Evolutionary conservation across 257 asterid species (phyloP).

Genomic region (Hygrophila difformis): DNA sequence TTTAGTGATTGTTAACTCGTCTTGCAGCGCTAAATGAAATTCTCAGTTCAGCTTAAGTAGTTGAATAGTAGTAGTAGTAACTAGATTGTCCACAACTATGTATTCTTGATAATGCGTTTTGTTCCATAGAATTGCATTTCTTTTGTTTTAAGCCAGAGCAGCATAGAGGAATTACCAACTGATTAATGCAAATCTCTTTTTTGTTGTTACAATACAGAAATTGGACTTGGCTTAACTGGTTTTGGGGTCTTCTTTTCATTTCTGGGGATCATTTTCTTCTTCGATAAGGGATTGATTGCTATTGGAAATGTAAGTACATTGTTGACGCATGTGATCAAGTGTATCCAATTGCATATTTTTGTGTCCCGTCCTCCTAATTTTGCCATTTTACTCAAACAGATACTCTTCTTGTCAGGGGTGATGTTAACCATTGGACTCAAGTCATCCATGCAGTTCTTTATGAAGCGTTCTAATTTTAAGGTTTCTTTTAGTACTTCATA

Average conservation of each 20-base stretch:
- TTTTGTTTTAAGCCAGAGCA: background rate
- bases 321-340: slow-evolving; percentile 6
- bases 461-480: slow-evolving; percentile 69
- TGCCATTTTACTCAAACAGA: slow-evolving; percentile 37
- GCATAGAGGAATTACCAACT: background rate
- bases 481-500: slow-evolving; percentile 29
- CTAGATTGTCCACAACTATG: too few species aligned
- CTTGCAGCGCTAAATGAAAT: background rate
- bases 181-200: slow-evolving; percentile 10
- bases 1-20: too few species aligned
- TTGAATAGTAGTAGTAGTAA: background rate
- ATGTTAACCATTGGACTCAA: slow-evolving; percentile 65
- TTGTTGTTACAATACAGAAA: slow-evolving; percentile 44
- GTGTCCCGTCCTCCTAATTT: slow-evolving; percentile 8
- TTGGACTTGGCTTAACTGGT: slow-evolving; percentile 88
- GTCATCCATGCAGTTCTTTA: slow-evolving; percentile 76
- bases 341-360: slow-evolving; percentile 7
- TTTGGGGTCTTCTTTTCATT: slow-evolving; percentile 81
- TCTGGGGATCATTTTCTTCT: slow-evolving; percentile 74
- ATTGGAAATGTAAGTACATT: slow-evolving; percentile 75
- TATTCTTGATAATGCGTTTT: too few species aligned
- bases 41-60: background rate
- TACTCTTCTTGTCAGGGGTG: slow-evolving; percentile 87
- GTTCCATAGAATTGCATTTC: background rate
- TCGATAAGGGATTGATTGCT: slow-evolving; percentile 83